Conservation (phyloP, 2,329 filamentous ascomycete genomes). For the Hypoxylon sp. region DNA sequence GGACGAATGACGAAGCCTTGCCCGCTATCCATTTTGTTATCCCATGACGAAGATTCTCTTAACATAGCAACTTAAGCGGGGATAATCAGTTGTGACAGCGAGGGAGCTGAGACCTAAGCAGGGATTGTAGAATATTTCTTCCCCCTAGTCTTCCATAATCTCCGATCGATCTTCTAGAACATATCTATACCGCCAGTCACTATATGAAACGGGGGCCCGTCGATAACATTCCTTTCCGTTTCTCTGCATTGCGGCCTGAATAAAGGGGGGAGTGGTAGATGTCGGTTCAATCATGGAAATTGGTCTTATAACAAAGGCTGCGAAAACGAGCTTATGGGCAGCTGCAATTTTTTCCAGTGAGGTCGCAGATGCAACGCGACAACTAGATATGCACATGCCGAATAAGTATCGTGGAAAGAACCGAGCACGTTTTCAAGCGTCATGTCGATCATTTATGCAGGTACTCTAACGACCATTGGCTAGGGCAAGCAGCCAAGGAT, state of each 20-base stretch:
- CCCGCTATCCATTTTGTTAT: constrained; percentile 16
- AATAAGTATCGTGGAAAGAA: constrained; percentile 15
- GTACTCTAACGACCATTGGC: constrained; percentile 29
- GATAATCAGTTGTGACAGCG: constrained; percentile 15
- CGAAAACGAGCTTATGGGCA: constrained; percentile 9
- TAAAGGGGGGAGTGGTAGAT: constrained; percentile 13
- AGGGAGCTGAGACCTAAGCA: constrained; percentile 27
- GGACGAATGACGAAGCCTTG: constrained; percentile 27
- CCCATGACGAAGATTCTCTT: constrained; percentile 30
- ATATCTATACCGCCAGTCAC: not conserved
- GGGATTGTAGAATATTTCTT: constrained; percentile 28
- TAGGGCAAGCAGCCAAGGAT: not conserved
- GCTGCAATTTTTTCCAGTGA: constrained; percentile 5
- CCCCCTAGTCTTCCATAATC: constrained; percentile 17
- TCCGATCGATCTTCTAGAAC: constrained; percentile 28
- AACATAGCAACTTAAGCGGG: constrained; percentile 37
- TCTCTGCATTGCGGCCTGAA: not conserved
- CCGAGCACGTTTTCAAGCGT: constrained; percentile 6
- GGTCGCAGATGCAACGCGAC: constrained; percentile 22
- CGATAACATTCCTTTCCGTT: not conserved
- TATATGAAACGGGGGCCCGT: not conserved
- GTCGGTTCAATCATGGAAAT: constrained; percentile 10
- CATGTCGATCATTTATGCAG: constrained; percentile 36
- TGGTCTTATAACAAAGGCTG: constrained; percentile 9
- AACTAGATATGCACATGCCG: constrained; percentile 25